Evolutionary conservation across 441 rosid genomes (phyloP), one percentile per base, ranked within the genome.

Genomic region (Croton setiger): DNA sequence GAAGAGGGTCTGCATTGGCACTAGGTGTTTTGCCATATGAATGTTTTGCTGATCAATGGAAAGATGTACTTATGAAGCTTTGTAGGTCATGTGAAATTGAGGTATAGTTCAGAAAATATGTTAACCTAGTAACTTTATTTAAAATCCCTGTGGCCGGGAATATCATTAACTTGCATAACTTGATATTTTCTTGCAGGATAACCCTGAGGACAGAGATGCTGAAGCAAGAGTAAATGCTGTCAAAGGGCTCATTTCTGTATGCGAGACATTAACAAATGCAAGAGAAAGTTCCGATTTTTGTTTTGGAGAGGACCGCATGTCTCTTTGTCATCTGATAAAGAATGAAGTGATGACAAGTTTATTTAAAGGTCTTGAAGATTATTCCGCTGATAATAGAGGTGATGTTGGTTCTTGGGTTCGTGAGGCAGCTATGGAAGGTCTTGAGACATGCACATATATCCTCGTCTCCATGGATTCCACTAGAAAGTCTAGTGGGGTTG

Each of bases 401-500:
- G 99, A 95, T 88, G 97, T 92, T 54, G 98, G 99, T 73, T 95
- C 97, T 66, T 95, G 99, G 99, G 91, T 95, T 77, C 97, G 99
- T 75, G 98, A 90, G 79, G 99, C 97, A 81, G 95, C 98, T 68
- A 81, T 95, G 78, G 83, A 88, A 83, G 98, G 97, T 68, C 90
- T 95, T 69, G 93, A 88, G 83, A 85, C 75, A 74, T 95, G 97
- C 78, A 76, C 93, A 74, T 84, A 81, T 74, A 86, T 92, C 76
- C 96, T 95, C 63, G 88, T 93, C 67, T 72, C 64, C 8, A 67
- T 47, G 68, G 69, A 67, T 76, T 77, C 73, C 52, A 52, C 54
- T 3, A 33, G 68, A 43, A 77, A 76, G 39, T 65, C 78, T 13
- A 45, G 8, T 45, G 67, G 56, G 60, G 70, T 60, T 67, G 80